Evolutionary conservation across 176 grass and related monocot species (phyloP), one percentile per base, ranked within the genome.

Genomic region (Urochloa ruziziensis): DNA sequence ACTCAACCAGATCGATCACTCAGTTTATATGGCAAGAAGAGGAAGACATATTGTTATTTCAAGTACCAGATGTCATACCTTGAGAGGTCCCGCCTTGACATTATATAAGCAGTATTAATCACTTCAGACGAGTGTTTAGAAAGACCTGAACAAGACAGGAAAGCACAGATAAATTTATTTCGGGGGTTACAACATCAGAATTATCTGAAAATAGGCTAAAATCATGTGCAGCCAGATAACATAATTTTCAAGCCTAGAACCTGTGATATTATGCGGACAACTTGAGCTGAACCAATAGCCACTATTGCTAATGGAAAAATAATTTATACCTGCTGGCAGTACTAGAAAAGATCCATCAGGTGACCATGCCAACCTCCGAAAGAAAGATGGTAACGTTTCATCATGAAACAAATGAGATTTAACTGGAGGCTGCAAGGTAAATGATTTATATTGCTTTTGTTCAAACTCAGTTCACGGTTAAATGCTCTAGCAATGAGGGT

Each of bases 321-420:
- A 34, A 60, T 8, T 3, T 37, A 82, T 92, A 99, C 96, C 96
- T 80, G 96, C 91, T 60, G 96, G 96, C 43, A 96, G 60, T 76
- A 99, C 79, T 85, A 99, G 84, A 80, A 99, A 99, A 70, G 96
- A 92, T 75, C 96, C 96, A 71, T 99, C 96, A 52, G 96, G 96
- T 9, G 96, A 99, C 96, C 96, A 99, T 60, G 86, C 47, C 63
- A 99, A 91, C 74, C 96, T 88, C 65, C 96, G 90, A 84, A 99
- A 99, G 89, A 99, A 99, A 76, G 96, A 99, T 71, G 96, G 96
- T 36, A 99, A 75, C 19, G 96, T 99, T 64, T 99, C 93, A 62
- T 99, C 96, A 85, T 96, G 96, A 81, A 99, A 99, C 64, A 99
- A 52, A 80, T 99, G 96, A 83, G 85, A 70, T 85, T 91, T 95